Evolutionary conservation across 139 green algal genomes (phyloP).

Genomic region (Asterochloris sp.): DNA sequence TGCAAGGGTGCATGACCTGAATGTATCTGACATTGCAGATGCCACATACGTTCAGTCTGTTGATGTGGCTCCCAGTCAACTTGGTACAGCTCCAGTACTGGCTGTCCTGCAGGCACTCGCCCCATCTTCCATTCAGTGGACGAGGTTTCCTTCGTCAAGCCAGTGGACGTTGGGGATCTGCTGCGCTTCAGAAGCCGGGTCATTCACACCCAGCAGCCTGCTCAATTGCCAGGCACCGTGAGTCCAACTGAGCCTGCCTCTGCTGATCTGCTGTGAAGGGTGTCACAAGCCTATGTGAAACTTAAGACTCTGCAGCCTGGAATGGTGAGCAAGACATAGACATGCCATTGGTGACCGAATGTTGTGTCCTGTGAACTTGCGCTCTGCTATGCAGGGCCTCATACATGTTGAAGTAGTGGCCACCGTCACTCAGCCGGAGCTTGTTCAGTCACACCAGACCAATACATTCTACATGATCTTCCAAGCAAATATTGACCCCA

Average conservation of each 20-base stretch:
- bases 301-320: neutral
- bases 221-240: neutral
- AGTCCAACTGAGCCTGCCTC: neutral
- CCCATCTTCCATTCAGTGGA: conserved; percentile 34
- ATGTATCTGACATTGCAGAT: too few species aligned
- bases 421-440: conserved; percentile 50
- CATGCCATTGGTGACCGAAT: too few species aligned
- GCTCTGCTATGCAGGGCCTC: conserved; percentile 16
- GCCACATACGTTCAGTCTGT: too few species aligned
- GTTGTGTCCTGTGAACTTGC: neutral
- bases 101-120: neutral
- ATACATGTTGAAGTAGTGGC: conserved; percentile 51
- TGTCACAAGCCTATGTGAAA: neutral
- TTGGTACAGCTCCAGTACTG: too few species aligned
- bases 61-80: too few species aligned
- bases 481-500: neutral
- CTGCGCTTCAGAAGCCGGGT: conserved; percentile 61
- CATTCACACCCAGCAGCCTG: conserved; percentile 30
- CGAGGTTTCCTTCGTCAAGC: conserved; percentile 53
- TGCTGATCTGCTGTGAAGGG: neutral
- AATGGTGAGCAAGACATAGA: neutral
- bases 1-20: too few species aligned
- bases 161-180: conserved; percentile 80
- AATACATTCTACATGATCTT: conserved; percentile 64
- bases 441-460: conserved; percentile 32